Base-by-base conservation (phyloP, 768 basidiomycete species). In the Amanita molliuscula region DNA sequence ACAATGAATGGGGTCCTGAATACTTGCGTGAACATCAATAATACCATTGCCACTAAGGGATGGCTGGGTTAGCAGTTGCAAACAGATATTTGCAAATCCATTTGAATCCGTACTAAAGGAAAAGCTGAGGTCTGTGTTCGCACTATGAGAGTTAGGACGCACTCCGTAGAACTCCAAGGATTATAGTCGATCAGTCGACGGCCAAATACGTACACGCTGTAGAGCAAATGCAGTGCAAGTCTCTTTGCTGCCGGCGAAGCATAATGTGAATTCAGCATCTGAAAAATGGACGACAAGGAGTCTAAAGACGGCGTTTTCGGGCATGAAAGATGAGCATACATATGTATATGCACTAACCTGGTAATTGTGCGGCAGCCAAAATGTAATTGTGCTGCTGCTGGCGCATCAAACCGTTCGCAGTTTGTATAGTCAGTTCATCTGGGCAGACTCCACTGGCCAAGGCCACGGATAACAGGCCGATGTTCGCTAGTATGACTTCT, bases 331-430 rank as follows among this genome's bases (percentile, higher is more conserved):
- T 31, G 9, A 13, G 13, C 34, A 47, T 41, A 45, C 43, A 26
- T 52, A 18, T 42, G 25, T 52, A 18, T 42, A 29, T 33, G 38
- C 9, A 25, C 46, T 53, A 62, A 81, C 85, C 73, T 52, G 87
- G 86, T n/a, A 89, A 65, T 55, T 88, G 84, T 20, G 74, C 65
- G 4, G 82, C 79, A 35, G 82, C 83, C 35, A 72, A 70, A 26
- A 86, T 59, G 48, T 62, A 65, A 51, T 80, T 75, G 15, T 78
- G 70, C 35, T 76, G 71, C 50, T 66, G 67, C 47, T 76, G 76
- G n/a, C 44, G 52, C 53, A 52, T 61, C 58, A 71, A 59, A 52
- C 52, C 70, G 50, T 60, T 60, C 34, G 60, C 36, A 52, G 53
- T 47, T 15, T 37, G 15, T 29, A 29, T 7, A 11, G 33, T 36